Evolutionary conservation across 495 filamentous ascomycete species (phyloP).

Genomic region (Thermothielavioides terrestris): DNA sequence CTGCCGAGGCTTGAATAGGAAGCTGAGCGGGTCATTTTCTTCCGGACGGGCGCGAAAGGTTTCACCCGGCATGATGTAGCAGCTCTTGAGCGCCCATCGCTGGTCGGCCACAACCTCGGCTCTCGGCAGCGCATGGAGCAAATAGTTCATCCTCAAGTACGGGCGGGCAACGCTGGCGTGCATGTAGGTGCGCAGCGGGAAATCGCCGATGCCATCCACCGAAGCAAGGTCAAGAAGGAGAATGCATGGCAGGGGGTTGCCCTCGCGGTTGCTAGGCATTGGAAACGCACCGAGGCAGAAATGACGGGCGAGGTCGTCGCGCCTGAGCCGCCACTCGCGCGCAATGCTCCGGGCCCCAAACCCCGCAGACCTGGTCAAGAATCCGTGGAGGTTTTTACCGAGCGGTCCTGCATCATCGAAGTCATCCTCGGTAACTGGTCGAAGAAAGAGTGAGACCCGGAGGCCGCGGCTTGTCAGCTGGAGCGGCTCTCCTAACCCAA

Average conservation of each 20-base stretch:
- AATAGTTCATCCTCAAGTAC: not conserved
- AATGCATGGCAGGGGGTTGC: not conserved
- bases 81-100: not conserved
- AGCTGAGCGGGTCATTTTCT: too few relatives aligned
- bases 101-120: not conserved
- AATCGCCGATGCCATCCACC: too few relatives aligned
- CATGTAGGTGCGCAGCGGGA: too few relatives aligned
- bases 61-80: not conserved
- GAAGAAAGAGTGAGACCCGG: not conserved
- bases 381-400: not conserved
- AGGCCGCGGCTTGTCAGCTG: not conserved
- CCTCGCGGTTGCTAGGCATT: not conserved
- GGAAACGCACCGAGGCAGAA: not conserved
- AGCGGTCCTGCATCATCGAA: not conserved
- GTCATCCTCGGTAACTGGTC: not conserved
- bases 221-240: not conserved
- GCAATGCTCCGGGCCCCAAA: too few relatives aligned
- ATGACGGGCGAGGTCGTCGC: too few relatives aligned
- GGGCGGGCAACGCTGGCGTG: too few relatives aligned
- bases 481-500: not conserved
- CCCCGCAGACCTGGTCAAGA: too few relatives aligned
- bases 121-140: not conserved
- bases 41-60: too few relatives aligned
- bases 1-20: too few relatives aligned
- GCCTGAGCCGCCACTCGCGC: too few relatives aligned